phyloP scores from a whole-genome alignment of 495 filamentous ascomycete species.

The Neurospora sp. region DNA sequence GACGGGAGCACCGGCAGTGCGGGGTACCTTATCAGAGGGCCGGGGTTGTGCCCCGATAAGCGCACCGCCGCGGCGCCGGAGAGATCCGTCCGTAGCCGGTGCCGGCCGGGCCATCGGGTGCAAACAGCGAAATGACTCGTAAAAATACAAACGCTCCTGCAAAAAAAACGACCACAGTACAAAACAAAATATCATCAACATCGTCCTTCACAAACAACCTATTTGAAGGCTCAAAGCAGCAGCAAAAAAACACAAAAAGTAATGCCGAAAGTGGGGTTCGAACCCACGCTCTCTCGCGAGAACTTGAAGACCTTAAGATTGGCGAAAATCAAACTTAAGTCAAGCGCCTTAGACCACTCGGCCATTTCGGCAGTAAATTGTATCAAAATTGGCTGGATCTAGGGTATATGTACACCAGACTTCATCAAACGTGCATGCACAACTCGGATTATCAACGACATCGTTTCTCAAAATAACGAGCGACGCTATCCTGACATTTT shows the following conservation, averaged over 20 bases:
- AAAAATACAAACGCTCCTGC: background rate
- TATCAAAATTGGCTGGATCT: fast-evolving
- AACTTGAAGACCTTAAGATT: background rate
- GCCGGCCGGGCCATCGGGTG: background rate
- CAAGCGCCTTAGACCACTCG: background rate
- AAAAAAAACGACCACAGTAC: background rate
- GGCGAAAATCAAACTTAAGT: background rate
- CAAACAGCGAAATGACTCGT: background rate
- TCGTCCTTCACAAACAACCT: too few relatives aligned
- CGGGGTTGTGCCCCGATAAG: background rate
- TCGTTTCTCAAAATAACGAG: background rate
- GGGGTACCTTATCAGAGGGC: background rate
- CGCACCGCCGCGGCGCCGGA: too few relatives aligned
- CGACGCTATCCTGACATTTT: background rate
- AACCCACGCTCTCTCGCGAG: background rate
- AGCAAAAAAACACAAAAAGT: background rate
- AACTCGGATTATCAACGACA: background rate
- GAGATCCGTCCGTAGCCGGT: too few relatives aligned
- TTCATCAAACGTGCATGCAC: background rate
- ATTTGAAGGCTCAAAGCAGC: background rate
- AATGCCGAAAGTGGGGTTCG: background rate
- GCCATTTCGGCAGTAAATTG: background rate
- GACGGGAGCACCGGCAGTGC: background rate
- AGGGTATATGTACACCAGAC: background rate
- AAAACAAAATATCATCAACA: background rate